Evolutionary conservation across 1,139 yeast species (phyloP).

Genomic region (Saccharomyces hybrid): DNA sequence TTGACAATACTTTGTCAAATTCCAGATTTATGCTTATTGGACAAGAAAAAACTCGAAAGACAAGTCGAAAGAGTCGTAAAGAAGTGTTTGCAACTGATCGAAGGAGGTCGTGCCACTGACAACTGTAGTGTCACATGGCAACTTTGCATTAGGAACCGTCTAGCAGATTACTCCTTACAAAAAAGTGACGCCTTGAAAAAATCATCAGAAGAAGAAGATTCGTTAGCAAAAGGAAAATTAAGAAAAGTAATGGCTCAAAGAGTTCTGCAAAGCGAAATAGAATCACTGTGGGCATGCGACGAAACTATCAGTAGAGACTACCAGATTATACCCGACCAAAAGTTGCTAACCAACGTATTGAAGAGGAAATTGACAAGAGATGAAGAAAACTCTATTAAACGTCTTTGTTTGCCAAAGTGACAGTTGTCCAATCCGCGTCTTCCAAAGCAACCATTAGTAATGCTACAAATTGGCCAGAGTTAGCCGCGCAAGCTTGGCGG

Average conservation of each 20-base stretch:
- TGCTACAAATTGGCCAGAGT: not conserved
- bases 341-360: conserved; percentile 47
- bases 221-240: conserved; percentile 11
- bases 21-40: conserved; percentile 9
- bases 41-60: conserved; percentile 8
- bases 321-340: conserved; percentile 48
- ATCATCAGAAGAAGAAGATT: conserved; percentile 12
- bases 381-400: not conserved
- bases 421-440: not conserved
- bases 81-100: conserved; percentile 32
- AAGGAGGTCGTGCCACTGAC: conserved; percentile 26
- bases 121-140: conserved; percentile 24
- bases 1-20: conserved; percentile 17
- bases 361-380: conserved; percentile 38
- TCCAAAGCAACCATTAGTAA: not conserved
- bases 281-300: conserved; percentile 40
- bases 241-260: conserved; percentile 43
- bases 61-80: conserved; percentile 23
- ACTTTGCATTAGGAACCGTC: conserved; percentile 21
- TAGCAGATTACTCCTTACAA: conserved; percentile 30
- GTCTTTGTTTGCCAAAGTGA: not conserved
- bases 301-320: conserved; percentile 34
- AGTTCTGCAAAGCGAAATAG: conserved; percentile 48
- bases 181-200: conserved; percentile 25
- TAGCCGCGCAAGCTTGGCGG: not conserved